A percentile compares a stretch with the other conserved stretches of the same genome.
Conservation (phyloP, 2,329 filamentous ascomycete species). For the Trichoderma polysporum region DNA sequence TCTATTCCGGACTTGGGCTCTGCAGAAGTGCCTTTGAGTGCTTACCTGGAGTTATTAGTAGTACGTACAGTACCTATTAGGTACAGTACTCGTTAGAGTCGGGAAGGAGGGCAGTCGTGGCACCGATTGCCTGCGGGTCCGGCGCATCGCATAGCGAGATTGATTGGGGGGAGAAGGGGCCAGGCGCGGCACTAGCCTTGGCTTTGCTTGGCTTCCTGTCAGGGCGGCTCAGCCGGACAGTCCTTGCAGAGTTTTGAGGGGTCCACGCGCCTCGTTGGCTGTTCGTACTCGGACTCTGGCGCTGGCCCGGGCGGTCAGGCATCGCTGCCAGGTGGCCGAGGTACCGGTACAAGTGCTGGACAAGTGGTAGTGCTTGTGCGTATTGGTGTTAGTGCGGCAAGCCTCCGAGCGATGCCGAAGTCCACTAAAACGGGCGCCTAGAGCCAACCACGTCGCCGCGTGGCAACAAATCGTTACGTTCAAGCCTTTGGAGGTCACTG, state of each 20-base stretch:
- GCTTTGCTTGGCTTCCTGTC: conserved; percentile 13
- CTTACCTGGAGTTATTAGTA: too few species aligned
- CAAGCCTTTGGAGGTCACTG: background rate
- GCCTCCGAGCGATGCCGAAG: conserved; percentile 8
- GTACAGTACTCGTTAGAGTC: too few species aligned
- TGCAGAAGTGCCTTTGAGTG: too few species aligned
- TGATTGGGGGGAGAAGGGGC: background rate
- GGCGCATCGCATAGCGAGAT: background rate
- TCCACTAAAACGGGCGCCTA: conserved; percentile 5
- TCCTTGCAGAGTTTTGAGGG: background rate
- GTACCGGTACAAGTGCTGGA: background rate
- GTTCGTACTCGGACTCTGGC: conserved; percentile 17
- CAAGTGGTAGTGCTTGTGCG: background rate
- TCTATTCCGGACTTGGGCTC: too few species aligned
- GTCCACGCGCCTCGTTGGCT: background rate
- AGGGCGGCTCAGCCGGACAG: conserved; percentile 20
- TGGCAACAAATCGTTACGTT: background rate
- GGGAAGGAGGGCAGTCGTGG: background rate
- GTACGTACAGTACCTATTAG: too few species aligned
- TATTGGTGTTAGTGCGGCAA: background rate
- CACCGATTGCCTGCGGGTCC: conserved; percentile 5
- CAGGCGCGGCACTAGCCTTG: background rate
- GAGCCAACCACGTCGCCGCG: conserved; percentile 16
- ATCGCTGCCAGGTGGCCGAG: conserved; percentile 5
- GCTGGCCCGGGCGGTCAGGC: conserved; percentile 13